Evolutionary conservation across 1,284 basidiomycete species (phyloP).

Genomic region (Neonothopanus nambi): DNA sequence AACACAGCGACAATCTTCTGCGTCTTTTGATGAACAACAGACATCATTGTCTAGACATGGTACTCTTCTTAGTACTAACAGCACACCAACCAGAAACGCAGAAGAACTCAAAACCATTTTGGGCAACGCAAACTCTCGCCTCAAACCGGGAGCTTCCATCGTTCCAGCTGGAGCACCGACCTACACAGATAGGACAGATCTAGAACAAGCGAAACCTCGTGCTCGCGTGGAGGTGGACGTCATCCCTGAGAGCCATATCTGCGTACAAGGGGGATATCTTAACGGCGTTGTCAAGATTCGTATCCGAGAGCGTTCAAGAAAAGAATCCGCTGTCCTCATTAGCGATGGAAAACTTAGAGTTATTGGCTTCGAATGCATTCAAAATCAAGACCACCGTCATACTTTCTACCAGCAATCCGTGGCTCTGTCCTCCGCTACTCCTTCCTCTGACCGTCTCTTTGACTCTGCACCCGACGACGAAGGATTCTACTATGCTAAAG

Average conservation of each 20-base stretch:
- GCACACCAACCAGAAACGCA: slow-evolving; percentile 45
- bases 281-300: slow-evolving; percentile 74
- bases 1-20: slow-evolving; percentile 13
- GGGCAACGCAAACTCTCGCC: slow-evolving; percentile 55
- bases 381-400: slow-evolving; percentile 63
- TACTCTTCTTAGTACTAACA: slow-evolving; percentile 51
- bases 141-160: slow-evolving; percentile 55
- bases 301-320: slow-evolving; percentile 60
- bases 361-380: slow-evolving; percentile 84
- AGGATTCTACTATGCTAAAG: slow-evolving; percentile 66
- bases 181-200: slow-evolving; percentile 33
- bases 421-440: slow-evolving; percentile 56
- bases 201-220: slow-evolving; percentile 67
- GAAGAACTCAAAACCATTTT: slow-evolving; percentile 61
- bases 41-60: slow-evolving; percentile 44
- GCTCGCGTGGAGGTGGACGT: slow-evolving; percentile 87
- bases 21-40: slow-evolving; percentile 17
- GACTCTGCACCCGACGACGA: slow-evolving; percentile 62
- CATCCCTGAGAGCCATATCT: slow-evolving; percentile 72
- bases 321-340: slow-evolving; percentile 64
- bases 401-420: slow-evolving; percentile 85
- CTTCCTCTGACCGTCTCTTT: slow-evolving; percentile 47
- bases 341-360: slow-evolving; percentile 83
- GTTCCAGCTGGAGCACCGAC: slow-evolving; percentile 25
- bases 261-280: slow-evolving; percentile 81